Base-by-base conservation (phyloP, 1,284 basidiomycete genomes). In the Bjerkandera adusta region DNA sequence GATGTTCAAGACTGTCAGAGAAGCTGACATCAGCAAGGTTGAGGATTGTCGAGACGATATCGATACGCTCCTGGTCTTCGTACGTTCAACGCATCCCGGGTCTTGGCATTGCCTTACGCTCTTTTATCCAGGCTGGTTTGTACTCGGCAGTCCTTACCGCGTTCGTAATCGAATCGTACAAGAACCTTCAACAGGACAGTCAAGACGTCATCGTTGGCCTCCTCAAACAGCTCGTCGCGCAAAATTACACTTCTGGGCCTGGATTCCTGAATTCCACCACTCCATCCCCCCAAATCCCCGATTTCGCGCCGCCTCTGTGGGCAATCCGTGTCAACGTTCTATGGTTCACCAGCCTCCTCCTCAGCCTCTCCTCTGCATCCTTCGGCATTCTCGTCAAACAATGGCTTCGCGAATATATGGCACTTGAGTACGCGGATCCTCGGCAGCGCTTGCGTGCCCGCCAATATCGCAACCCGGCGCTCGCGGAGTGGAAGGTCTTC, bases 361-460 rank as follows among this genome's bases (percentile, higher is more conserved):
- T 52, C 40, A 53, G 48, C 27, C 47, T 57, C 4, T 33, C 44
- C 11, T 36, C 53, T 13, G 55, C 55, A 7, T 49, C 51, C 11
- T 29, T 57, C 15, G 50, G 50, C 26, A 54, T 57, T 25, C 42
- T 49, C 4, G 47, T 53, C 30, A 57, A 53, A 29, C 55, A 57
- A 39, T 57, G 55, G 55, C 43, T 57, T 12, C 43, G 49, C 5
- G 44, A 50, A 2, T 53, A 44, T 35, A 18, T 50, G 21, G 22
- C 36, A n/a, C 32, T 20, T 6, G 27, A 40, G 16, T 21, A 47
- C 18, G 10, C 25, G 5, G 36, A 35, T 5, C 26, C 48, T 11
- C 38, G 13, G 27, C 37, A 38, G 30, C 50, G 22, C 38, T 36
- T 40, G 3, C 50, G 50, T 5, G 35, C 46, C 12, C 43, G 47